Conservation (phyloP, 2,329 filamentous ascomycete species). For the Diatrype stigma region DNA sequence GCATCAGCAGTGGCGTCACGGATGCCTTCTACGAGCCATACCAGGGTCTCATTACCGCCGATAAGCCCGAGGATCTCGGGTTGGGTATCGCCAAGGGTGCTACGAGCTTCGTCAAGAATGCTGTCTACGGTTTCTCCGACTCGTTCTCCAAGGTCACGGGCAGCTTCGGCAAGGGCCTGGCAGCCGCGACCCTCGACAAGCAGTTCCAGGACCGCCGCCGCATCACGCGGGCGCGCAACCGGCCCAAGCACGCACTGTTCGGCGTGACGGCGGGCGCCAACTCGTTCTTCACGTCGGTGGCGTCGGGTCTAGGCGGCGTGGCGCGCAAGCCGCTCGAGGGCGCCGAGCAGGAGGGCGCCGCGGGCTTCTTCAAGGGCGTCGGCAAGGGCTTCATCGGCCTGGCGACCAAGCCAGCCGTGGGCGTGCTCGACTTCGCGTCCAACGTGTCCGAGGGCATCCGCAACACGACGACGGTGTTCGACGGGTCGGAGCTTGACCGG, state of each 20-base stretch:
- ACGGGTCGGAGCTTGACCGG: conserved; percentile 88
- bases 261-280: conserved; percentile 94
- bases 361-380: conserved; percentile 96
- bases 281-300: conserved; percentile 86
- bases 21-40: conserved; percentile 99
- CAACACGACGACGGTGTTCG: conserved; percentile 98
- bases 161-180: conserved; percentile 92
- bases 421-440: conserved; percentile 92
- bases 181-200: conserved; percentile 93
- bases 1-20: conserved; percentile 91
- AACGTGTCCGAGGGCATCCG: conserved; percentile 97
- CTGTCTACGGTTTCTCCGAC: conserved; percentile 94
- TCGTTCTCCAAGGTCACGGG: conserved; percentile 98
- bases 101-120: conserved; percentile 97
- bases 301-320: conserved; percentile 88
- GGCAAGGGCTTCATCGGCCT: conserved; percentile 91
- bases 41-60: conserved; percentile 93
- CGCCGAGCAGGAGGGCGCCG: conserved; percentile 88
- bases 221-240: conserved; percentile 87
- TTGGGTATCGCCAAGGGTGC: conserved; percentile 95
- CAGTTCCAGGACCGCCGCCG: conserved; percentile 96
- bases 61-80: conserved; percentile 90
- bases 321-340: conserved; percentile 92
- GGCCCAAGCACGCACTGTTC: conserved; percentile 95
- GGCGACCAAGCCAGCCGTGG: conserved; percentile 96